Evolutionary conservation across 2,329 filamentous ascomycete species (phyloP), one percentile per base, ranked within the genome.

Genomic region (Zasmidium cellare): DNA sequence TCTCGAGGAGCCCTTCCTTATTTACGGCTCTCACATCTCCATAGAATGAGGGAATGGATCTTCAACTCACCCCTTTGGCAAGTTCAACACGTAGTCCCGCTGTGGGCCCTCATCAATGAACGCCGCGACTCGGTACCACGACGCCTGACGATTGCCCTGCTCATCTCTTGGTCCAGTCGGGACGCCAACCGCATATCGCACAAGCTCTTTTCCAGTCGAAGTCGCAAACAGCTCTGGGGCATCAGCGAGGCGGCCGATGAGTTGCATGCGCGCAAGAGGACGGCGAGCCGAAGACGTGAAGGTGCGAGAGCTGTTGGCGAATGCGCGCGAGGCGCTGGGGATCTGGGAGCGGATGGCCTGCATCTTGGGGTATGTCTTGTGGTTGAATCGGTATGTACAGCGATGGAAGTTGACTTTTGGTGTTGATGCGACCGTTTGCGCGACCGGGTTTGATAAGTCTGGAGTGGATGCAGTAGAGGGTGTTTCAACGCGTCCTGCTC

Each of bases 41-140:
- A n/a, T n/a, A n/a, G n/a, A 38, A 7, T 22, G 22, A 16, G 25
- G n/a, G 24, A 18, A 41, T 9, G n/a, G 44, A 20, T 35, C 35
- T n/a, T n/a, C 22, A 25, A 69, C 90, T 74, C 78, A 96, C 90
- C 93, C 93, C 81, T 97, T 97, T 55, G 86, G 85, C 75, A 97
- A 76, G 69, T 77, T 80, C 71, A 90, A 77, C 67, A 96, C 73
- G 70, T 84, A 88, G 62, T 96, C 90, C 70, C 87, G 87, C 72
- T 83, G 80, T 51, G 83, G 76, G 12, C 88, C 90, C 64, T 90
- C 86, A 14, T 79, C 78, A 53, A 78, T 67, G 73, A 97, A 97
- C 77, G 82, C 86, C 31, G 86, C 81, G 55, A 97, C 81, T 57
- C 82, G 83, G 82, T 96, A 97, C 89, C 90, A 97, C 80, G 88